phyloP scores from a whole-genome alignment of 352 stramenopile species.

The Chrysophaeum taylorii region DNA sequence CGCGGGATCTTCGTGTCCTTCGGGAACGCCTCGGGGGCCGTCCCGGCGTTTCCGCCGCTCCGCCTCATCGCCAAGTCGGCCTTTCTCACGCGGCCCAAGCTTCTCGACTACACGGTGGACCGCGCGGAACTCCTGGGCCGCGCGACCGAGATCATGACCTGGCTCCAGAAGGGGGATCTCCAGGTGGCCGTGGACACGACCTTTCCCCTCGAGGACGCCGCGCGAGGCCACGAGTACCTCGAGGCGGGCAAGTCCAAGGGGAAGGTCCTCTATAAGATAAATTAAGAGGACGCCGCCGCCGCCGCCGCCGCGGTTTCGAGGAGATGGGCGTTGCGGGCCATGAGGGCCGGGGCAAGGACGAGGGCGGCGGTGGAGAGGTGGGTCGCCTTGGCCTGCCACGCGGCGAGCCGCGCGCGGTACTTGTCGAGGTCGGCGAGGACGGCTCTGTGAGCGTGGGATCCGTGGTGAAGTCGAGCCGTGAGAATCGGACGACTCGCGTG shows the following conservation, averaged over 20 bases:
- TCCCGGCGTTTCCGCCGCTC: constrained; percentile 52
- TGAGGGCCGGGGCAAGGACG: background rate
- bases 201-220: constrained; percentile 48
- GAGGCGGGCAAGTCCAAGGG: constrained; percentile 53
- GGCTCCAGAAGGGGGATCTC: constrained; percentile 49
- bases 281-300: too few relatives aligned
- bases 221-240: constrained; percentile 50
- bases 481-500: background rate
- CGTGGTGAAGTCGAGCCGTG: background rate
- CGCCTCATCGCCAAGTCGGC: constrained; percentile 48
- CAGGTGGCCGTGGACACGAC: constrained; percentile 46
- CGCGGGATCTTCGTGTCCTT: constrained; percentile 57
- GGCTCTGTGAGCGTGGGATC: background rate
- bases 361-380: background rate
- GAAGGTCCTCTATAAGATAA: constrained; percentile 57
- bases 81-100: constrained; percentile 55
- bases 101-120: constrained; percentile 49
- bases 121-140: constrained; percentile 45
- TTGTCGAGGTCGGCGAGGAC: background rate
- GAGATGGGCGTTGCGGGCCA: background rate
- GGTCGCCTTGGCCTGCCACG: background rate
- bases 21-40: constrained; percentile 54
- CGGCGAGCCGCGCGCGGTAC: background rate
- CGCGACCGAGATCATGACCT: constrained; percentile 47
- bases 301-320: too few relatives aligned